These are phyloP conservation scores for Podila epicladia DNA, from an alignment of 192 early-diverging fungal species.

Conservation along the genomic window DNA sequence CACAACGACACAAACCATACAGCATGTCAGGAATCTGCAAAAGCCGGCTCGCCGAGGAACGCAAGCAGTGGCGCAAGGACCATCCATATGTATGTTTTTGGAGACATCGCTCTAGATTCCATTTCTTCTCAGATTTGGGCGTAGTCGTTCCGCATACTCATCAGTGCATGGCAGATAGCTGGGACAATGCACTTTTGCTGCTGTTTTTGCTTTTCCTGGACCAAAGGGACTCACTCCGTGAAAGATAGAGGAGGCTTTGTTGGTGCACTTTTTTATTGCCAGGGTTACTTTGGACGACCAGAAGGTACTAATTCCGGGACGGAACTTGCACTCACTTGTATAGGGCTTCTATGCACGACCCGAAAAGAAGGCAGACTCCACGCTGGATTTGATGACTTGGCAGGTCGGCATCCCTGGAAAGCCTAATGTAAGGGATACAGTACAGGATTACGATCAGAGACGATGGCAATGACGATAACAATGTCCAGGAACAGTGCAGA, in stretches of 20 bases:
- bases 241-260: not conserved
- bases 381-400: constrained; percentile 90
- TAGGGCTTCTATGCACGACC: constrained; percentile 96
- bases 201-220: not conserved
- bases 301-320: not conserved
- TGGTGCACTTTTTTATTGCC: too few relatives aligned
- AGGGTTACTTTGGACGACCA: too few relatives aligned
- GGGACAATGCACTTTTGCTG: not conserved
- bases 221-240: constrained; percentile 1
- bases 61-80: constrained; percentile 98
- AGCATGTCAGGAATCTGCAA: constrained; percentile 76
- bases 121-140: not conserved
- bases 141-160: constrained; percentile 1
- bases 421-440: constrained; percentile 45
- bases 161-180: too few relatives aligned
- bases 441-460: too few relatives aligned
- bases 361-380: constrained; percentile 81
- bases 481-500: too few relatives aligned
- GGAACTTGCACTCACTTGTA: constrained; percentile 9
- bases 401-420: constrained; percentile 66
- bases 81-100: constrained; percentile 72
- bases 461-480: too few relatives aligned
- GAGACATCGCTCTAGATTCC: too few relatives aligned
- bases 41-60: constrained; percentile 88
- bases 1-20: too few relatives aligned